Evolutionary conservation across 345 rosid species (phyloP).

Genomic region (Lenwebbia sp.): DNA sequence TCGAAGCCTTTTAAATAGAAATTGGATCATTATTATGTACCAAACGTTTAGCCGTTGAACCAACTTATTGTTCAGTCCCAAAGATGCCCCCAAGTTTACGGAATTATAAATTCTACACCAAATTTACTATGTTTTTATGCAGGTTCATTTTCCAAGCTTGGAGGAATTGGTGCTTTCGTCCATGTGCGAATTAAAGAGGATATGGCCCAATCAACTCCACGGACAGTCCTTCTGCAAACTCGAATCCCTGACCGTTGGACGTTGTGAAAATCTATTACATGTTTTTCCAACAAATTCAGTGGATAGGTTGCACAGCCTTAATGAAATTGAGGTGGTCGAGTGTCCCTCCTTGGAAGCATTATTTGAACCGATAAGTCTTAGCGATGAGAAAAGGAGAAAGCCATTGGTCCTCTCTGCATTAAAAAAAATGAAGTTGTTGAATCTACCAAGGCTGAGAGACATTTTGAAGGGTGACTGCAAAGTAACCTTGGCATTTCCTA

Average conservation of each 20-base stretch:
- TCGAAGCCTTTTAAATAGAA: too few relatives aligned
- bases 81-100: rapidly evolving
- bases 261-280: neutral
- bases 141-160: neutral
- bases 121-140: rapidly evolving
- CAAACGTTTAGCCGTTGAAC: too few relatives aligned
- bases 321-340: rapidly evolving
- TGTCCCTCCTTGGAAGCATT: neutral
- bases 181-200: neutral
- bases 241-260: neutral
- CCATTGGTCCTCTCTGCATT: rapidly evolving
- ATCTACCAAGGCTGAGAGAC: neutral
- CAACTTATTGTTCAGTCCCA: too few relatives aligned
- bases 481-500: neutral
- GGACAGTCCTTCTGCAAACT: neutral
- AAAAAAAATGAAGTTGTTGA: rapidly evolving
- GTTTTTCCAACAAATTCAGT: neutral
- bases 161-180: neutral
- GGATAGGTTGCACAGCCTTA: rapidly evolving
- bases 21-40: too few relatives aligned
- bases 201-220: neutral
- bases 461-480: neutral
- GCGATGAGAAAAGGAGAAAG: rapidly evolving
- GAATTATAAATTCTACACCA: too few relatives aligned
- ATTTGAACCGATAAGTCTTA: rapidly evolving